Conservation (phyloP, 1,284 basidiomycete species). For the Athelia psychrophila region DNA sequence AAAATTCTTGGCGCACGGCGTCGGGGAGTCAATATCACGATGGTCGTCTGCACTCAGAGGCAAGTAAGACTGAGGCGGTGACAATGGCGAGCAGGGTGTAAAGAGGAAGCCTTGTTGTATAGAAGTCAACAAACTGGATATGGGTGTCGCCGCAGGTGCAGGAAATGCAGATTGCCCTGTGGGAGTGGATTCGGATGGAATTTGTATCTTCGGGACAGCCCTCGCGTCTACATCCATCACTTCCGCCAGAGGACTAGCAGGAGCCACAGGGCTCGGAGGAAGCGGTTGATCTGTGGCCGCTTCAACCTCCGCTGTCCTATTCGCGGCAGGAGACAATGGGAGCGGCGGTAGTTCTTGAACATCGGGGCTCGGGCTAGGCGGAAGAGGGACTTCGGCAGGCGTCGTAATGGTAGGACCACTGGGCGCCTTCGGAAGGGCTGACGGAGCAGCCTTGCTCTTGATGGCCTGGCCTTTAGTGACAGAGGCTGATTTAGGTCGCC, state of each 20-base stretch:
- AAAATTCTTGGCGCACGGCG: background rate
- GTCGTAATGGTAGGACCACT: constrained; percentile 1
- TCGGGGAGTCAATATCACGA: background rate
- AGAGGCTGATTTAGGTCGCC: constrained; percentile 8
- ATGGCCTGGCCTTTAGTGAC: constrained; percentile 10
- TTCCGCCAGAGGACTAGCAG: constrained; percentile 1
- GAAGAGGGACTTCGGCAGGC: constrained; percentile 22
- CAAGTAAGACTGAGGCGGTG: constrained; percentile 51
- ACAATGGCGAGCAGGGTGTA: constrained; percentile 56
- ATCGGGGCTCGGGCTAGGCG: constrained; percentile 21
- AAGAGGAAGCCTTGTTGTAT: constrained; percentile 69
- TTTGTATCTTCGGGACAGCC: constrained; percentile 3
- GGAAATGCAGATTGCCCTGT: background rate
- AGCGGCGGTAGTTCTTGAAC: background rate
- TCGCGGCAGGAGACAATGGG: background rate
- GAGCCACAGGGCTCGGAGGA: background rate
- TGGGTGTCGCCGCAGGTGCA: constrained; percentile 48
- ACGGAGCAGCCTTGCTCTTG: background rate
- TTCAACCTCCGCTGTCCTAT: background rate
- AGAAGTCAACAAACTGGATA: constrained; percentile 62
- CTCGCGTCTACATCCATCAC: too few species aligned
- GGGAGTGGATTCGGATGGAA: constrained; percentile 1
- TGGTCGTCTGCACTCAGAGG: background rate
- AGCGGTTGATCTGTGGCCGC: background rate
- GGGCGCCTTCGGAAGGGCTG: background rate